Base-by-base conservation (phyloP, 257 asterid species). In the Coffea eugenioides region DNA sequence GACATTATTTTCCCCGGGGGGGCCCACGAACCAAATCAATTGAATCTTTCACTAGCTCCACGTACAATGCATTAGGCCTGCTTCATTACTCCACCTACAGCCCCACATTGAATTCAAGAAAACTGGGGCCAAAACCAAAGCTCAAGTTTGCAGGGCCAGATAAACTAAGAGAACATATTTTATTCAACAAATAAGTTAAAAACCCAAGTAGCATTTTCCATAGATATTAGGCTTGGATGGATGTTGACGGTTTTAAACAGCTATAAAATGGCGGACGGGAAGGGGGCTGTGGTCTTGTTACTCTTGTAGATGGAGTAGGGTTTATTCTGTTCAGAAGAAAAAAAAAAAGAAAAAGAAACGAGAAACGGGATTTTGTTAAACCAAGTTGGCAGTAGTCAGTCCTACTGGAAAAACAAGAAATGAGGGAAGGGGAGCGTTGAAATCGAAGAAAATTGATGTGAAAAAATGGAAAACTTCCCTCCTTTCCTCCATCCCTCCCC, bases 71-170 rank as follows among this genome's bases (percentile, higher is more conserved):
- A 68, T 15, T 48, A 70, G 39, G 70, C 56, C 39, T 77, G 77
- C 80, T 43, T 69, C 68, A 64, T 9, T 7, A 16, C 21, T 73
- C 79, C 86, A 82, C 73, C 75, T 59, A 73, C 36, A 82, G 20
- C 77, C 70, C 82, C 80, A 43, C 75, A 82, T 80, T 56, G 62
- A 23, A 74, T 79, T 81, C 61, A 25, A 41, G 36, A 67, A 49
- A 74, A 49, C 69, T 15, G 39, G 1, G 9, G 20, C 8, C 20
- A 31, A 66, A 8, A 8, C 16, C 6, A 31, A 3, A 31, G n/a
- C 15, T 4, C 39, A 48, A 48, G 52, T 48, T 6, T 34, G 46
- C 46, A 34, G 45, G 7, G 16, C 0, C 7, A 20, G 23, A 34
- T 21, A 15, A 68, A 27, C 9, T 8, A 49, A 41, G 12, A 18